Percentiles rank a stretch among this genome's conserved stretches.
phyloP scores from a whole-genome alignment of 768 basidiomycete species.

The Daedalea quercina region DNA sequence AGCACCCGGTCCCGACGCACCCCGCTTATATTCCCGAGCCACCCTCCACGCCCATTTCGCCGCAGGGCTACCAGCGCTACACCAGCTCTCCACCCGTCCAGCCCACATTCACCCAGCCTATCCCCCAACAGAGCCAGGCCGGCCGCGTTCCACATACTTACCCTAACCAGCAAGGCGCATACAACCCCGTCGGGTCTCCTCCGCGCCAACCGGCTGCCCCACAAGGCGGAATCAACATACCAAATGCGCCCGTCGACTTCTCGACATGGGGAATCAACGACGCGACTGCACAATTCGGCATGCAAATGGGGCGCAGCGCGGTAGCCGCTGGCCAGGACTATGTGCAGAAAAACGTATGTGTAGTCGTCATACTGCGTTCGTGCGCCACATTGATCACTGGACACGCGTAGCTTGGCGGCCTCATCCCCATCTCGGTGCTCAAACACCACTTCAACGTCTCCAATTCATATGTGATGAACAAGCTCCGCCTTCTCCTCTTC shows the following conservation, averaged over 20 bases:
- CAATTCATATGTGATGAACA: slow-evolving; percentile 90
- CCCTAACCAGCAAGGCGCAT: slow-evolving; percentile 15
- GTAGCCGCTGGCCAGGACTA: slow-evolving; percentile 94
- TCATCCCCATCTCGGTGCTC: slow-evolving; percentile 68
- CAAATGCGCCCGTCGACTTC: slow-evolving; percentile 39
- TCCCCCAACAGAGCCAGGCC: slow-evolving; percentile 10
- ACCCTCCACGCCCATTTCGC: slow-evolving; percentile 67
- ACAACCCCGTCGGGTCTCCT: slow-evolving; percentile 21
- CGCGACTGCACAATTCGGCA: slow-evolving; percentile 90
- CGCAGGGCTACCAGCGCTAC: slow-evolving; percentile 70
- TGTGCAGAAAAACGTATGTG: slow-evolving; percentile 83
- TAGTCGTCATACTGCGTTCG: background rate
- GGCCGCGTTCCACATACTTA: slow-evolving; percentile 7
- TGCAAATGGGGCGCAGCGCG: slow-evolving; percentile 90
- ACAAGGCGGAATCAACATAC: slow-evolving; percentile 30
- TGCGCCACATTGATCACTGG: slow-evolving; percentile 8
- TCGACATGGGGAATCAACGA: slow-evolving; percentile 84
- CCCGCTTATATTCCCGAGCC: slow-evolving; percentile 82
- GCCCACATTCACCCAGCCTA: slow-evolving; percentile 23
- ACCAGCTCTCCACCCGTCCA: slow-evolving; percentile 48
- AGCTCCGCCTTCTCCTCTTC: slow-evolving; percentile 83
- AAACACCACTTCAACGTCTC: slow-evolving; percentile 96
- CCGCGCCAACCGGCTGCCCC: slow-evolving; percentile 14
- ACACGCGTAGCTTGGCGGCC: slow-evolving; percentile 61
- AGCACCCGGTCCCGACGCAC: slow-evolving; percentile 85